These are phyloP conservation scores for Syzygium syzygioides DNA, from an alignment of 441 rosid species.

Conservation along the genomic window DNA sequence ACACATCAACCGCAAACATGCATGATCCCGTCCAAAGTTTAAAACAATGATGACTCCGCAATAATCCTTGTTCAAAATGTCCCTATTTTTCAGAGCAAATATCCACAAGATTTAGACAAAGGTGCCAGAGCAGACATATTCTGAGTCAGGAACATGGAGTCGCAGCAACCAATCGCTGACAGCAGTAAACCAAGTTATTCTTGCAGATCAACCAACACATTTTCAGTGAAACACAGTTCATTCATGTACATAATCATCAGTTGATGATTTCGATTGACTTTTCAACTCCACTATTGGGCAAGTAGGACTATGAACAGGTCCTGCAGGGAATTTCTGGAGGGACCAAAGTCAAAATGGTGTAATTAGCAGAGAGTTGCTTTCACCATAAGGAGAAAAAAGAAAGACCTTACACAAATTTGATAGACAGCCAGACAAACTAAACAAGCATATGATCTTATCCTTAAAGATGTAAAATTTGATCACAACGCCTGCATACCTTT, in stretches of 20 bases:
- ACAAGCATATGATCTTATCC: not conserved
- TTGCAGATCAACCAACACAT: not conserved
- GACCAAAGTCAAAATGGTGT: not conserved
- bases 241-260: not conserved
- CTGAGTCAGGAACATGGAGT: not conserved
- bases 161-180: fast-evolving
- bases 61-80: not conserved
- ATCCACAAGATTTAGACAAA: not conserved
- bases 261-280: not conserved
- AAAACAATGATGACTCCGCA: not conserved
- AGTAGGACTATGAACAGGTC: not conserved
- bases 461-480: not conserved
- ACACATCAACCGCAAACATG: not conserved
- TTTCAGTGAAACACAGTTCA: not conserved
- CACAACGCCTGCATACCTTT: constrained; percentile 11
- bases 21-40: not conserved
- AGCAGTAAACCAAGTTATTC: not conserved
- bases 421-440: not conserved
- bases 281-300: not conserved
- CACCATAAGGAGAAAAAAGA: not conserved
- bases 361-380: not conserved
- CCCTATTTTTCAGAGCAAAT: not conserved
- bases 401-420: not conserved
- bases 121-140: not conserved
- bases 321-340: not conserved